These are phyloP conservation scores for Talaromyces verruculosus DNA, from an alignment of 2,329 filamentous ascomycete genomes.

Conservation along the genomic window DNA sequence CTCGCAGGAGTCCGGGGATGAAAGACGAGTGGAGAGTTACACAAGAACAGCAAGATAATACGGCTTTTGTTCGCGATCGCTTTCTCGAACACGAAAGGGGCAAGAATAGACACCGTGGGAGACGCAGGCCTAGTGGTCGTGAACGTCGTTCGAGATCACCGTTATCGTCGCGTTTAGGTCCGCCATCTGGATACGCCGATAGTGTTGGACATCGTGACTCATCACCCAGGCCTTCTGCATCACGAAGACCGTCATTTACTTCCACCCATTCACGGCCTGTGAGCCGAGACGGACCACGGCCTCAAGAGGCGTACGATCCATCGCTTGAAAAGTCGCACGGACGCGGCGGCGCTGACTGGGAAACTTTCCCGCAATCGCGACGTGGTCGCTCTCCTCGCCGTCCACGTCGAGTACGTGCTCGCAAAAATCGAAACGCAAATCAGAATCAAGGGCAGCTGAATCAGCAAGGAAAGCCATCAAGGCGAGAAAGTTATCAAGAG, in stretches of 20 bases:
- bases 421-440: conserved; percentile 28
- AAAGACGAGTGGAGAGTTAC: conserved; percentile 53
- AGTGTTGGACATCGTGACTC: conserved; percentile 33
- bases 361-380: conserved; percentile 39
- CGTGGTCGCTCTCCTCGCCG: conserved; percentile 42
- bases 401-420: conserved; percentile 30
- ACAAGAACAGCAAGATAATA: conserved; percentile 42
- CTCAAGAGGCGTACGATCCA: conserved; percentile 24
- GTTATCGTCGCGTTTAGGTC: conserved; percentile 35
- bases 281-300: conserved; percentile 28
- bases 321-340: conserved; percentile 29
- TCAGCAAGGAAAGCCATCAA: conserved; percentile 37
- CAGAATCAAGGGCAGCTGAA: conserved; percentile 40
- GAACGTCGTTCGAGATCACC: conserved; percentile 45
- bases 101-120: conserved; percentile 25
- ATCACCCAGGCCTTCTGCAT: conserved; percentile 26
- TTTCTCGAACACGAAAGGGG: conserved; percentile 31
- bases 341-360: conserved; percentile 35
- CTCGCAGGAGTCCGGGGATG: conserved; percentile 51
- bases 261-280: conserved; percentile 15
- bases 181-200: conserved; percentile 28
- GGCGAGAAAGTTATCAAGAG: conserved; percentile 33
- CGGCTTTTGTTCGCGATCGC: conserved; percentile 39
- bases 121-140: conserved; percentile 34
- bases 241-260: conserved; percentile 26